Conservation (phyloP, 202 grass and related monocot genomes). For the Alloteropsis angusta region DNA sequence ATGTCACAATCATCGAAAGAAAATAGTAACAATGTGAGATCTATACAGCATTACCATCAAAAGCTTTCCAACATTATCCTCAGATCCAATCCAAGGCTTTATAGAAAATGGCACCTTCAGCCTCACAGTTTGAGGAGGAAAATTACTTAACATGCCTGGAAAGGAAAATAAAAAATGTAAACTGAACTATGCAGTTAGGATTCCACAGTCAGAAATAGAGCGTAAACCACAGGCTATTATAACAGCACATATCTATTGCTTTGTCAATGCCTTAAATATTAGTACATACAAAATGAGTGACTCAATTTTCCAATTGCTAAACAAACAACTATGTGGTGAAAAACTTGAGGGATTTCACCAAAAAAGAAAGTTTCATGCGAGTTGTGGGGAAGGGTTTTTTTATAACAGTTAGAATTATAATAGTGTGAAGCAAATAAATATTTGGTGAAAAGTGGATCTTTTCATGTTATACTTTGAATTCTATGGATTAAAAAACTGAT, state of each 20-base stretch:
- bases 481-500: background rate
- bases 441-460: background rate
- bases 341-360: background rate
- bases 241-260: background rate
- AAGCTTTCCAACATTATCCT: conserved; percentile 82
- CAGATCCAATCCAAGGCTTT: conserved; percentile 70
- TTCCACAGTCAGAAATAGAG: background rate
- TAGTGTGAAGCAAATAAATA: background rate
- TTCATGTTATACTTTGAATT: background rate
- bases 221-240: background rate
- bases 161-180: background rate
- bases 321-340: background rate
- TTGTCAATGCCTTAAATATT: background rate
- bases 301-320: background rate
- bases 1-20: background rate
- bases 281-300: background rate
- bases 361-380: background rate
- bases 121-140: conserved; percentile 58
- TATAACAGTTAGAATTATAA: background rate
- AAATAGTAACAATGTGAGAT: background rate
- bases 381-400: background rate
- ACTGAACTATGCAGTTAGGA: background rate
- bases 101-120: conserved; percentile 66
- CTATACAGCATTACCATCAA: conserved; percentile 63
- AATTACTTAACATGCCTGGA: conserved; percentile 66